These are phyloP conservation scores for Daldinia bambusicola DNA, from an alignment of 495 filamentous ascomycete genomes.

Conservation along the genomic window DNA sequence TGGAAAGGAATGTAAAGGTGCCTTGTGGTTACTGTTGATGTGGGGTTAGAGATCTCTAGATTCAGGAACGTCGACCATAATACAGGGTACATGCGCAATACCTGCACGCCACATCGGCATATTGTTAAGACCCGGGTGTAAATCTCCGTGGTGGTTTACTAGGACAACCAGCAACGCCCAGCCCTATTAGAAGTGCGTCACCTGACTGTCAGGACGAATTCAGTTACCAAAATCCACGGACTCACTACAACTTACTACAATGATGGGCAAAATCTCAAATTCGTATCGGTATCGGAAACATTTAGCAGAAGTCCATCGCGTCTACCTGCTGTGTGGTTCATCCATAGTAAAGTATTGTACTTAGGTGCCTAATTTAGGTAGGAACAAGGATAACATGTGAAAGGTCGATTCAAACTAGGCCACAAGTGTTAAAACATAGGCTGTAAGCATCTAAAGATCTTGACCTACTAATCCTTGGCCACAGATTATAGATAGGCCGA, in stretches of 20 bases:
- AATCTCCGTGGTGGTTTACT: slow-evolving; percentile 41
- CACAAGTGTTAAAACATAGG: background rate
- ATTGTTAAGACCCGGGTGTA: slow-evolving; percentile 44
- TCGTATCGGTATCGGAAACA: background rate
- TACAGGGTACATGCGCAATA: slow-evolving; percentile 34
- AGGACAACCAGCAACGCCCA: slow-evolving; percentile 36
- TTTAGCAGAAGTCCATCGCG: background rate
- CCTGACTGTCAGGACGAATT: slow-evolving; percentile 19
- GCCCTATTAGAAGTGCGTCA: slow-evolving; percentile 29
- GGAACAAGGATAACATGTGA: background rate
- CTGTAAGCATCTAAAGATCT: background rate
- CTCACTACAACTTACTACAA: slow-evolving; percentile 37
- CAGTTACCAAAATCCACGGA: slow-evolving; percentile 15
- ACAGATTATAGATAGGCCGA: background rate
- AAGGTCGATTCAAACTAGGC: background rate
- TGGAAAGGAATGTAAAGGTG: slow-evolving; percentile 16
- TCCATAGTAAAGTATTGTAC: too few species aligned
- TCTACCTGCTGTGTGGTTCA: background rate
- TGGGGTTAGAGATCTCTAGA: slow-evolving; percentile 31
- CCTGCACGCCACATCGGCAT: slow-evolving; percentile 41
- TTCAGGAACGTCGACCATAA: slow-evolving; percentile 37
- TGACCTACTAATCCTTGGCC: background rate
- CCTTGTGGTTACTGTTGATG: slow-evolving; percentile 21
- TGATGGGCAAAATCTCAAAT: too few species aligned
- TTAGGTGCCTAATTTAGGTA: background rate